A percentile compares a stretch with the other conserved stretches of the same genome.
These are phyloP conservation scores for Sporothrix pseudoabietina DNA, from an alignment of 2,329 filamentous ascomycete species.

Conservation along the genomic window DNA sequence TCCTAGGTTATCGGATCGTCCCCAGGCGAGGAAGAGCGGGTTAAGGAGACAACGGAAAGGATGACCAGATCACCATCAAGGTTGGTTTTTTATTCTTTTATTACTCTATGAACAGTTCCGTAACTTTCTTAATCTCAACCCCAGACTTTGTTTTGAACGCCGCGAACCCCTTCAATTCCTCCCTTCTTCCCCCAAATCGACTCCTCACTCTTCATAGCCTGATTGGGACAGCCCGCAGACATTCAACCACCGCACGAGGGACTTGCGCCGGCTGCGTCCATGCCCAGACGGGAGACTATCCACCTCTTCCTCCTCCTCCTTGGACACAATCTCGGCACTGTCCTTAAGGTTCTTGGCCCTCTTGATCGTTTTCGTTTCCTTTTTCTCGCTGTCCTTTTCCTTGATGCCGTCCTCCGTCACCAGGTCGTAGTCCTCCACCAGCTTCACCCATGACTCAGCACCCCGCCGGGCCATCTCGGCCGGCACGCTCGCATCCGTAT, in stretches of 20 bases:
- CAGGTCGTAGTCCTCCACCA: conserved; percentile 24
- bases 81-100: neutral
- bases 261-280: neutral
- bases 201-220: neutral
- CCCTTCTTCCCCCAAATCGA: neutral
- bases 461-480: conserved; percentile 56
- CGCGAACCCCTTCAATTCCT: neutral
- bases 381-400: neutral
- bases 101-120: too few relatives aligned
- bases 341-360: neutral
- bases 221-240: neutral
- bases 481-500: conserved; percentile 49
- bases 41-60: neutral
- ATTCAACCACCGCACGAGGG: neutral
- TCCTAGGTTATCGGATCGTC: too few relatives aligned
- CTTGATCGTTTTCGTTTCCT: neutral
- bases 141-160: neutral
- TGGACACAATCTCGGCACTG: neutral
- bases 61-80: neutral
- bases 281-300: too few relatives aligned
- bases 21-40: too few relatives aligned
- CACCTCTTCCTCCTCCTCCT: neutral
- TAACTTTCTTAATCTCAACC: neutral
- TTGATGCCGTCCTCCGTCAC: neutral
- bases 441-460: conserved; percentile 52